These are phyloP conservation scores for Chrysanthemum lavandulifolium DNA, from an alignment of 129 eudicot species.

Conservation along the genomic window DNA sequence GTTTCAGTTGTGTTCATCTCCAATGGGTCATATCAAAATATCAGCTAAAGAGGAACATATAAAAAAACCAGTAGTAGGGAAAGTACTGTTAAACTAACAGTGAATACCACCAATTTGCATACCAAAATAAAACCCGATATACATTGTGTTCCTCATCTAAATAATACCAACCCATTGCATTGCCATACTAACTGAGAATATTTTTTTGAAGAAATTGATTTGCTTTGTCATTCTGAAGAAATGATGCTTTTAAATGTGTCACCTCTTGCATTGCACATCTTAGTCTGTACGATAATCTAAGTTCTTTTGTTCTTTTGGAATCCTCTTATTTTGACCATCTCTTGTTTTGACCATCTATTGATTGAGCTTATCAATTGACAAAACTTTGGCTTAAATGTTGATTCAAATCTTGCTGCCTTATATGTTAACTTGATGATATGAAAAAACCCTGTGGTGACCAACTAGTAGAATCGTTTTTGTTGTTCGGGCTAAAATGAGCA, in stretches of 20 bases:
- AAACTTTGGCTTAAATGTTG: not conserved
- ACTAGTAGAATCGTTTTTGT: not conserved
- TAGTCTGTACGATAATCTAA: not conserved
- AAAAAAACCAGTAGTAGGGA: too few relatives aligned
- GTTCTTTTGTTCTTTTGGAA: too few relatives aligned
- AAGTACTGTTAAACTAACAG: too few relatives aligned
- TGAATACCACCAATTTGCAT: too few relatives aligned
- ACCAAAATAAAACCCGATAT: too few relatives aligned
- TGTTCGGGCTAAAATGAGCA: not conserved
- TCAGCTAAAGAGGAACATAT: too few relatives aligned
- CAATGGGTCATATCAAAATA: too few relatives aligned
- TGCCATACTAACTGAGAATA: too few relatives aligned
- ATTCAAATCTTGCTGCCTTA: not conserved
- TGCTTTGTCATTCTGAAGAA: not conserved
- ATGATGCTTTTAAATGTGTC: not conserved
- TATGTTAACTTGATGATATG: not conserved
- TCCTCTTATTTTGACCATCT: not conserved
- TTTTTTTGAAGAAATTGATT: not conserved
- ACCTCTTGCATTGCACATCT: not conserved
- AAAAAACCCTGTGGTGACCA: not conserved
- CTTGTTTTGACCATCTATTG: not conserved
- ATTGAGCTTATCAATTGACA: not conserved
- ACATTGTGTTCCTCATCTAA: too few relatives aligned
- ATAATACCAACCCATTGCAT: too few relatives aligned
- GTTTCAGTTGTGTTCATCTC: too few relatives aligned